Base-by-base conservation (phyloP, 2,329 filamentous ascomycete genomes). In the Phoma sp. region DNA sequence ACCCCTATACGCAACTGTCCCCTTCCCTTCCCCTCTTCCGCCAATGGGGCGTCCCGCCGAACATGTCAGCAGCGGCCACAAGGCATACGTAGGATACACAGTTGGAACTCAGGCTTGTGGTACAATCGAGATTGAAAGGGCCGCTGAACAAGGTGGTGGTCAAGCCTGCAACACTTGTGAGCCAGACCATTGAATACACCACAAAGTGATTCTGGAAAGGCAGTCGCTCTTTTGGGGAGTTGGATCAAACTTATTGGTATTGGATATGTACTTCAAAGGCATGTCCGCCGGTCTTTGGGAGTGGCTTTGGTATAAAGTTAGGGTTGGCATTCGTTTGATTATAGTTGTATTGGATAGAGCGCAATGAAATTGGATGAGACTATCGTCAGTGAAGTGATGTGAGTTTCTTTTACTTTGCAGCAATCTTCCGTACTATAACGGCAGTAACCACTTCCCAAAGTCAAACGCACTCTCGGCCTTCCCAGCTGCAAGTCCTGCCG, bases 21-120 rank as follows among this genome's bases (percentile, higher is more conserved):
- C 71, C 2, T 74, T 74, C 29, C 72, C 72, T 1, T 51, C 57
- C 18, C 69, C 71, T 2, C 37, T 68, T 2, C 55, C 68, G 1
- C 72, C 72, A 0, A 58, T 61, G 15, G 70, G 67, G 25, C 53
- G 59, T 5, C 54, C 47, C 1, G 28, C 32, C 7, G 34, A 55
- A 40, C 9, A n/a, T 0, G 15, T 25, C 5, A 12, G 26, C 21
- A 45, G 21, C 5, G 20, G 7, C 6, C 51, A 40, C 20, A 33
- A 25, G 20, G 30, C 47, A 5, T 57, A 56, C 20, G 28, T 53
- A 10, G 47, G 58, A 1, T 57, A 61, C 40, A 32, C 37, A 3
- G 15, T 61, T 3, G 47, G 54, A 3, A 32, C 38, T 7, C 25
- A 56, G 20, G 56, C 57, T 7, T 70, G 67, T 38, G 66, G 61